Evolutionary conservation across 768 basidiomycete species (phyloP).

Genomic region (Pleurotus pulmonarius): DNA sequence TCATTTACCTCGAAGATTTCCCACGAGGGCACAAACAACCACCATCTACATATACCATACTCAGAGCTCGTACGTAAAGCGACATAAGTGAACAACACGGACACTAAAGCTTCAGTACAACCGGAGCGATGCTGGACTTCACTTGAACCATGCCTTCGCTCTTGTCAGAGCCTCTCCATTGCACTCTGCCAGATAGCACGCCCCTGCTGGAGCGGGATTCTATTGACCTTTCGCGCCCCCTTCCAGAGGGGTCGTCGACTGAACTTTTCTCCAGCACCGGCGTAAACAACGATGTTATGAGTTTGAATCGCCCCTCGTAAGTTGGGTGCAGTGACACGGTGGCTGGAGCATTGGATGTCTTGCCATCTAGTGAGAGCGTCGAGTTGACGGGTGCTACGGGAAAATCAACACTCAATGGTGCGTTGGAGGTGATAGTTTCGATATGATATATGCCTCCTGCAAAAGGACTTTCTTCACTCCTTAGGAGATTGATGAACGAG

Average conservation of each 20-base stretch:
- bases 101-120: too few species aligned
- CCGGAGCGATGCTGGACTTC: neutral
- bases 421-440: slow-evolving; percentile 29
- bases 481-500: slow-evolving; percentile 12
- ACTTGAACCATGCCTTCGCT: neutral
- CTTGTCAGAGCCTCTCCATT: neutral
- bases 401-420: slow-evolving; percentile 24
- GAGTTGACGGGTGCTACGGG: slow-evolving; percentile 29
- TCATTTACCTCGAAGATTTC: too few species aligned
- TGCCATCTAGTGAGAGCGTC: slow-evolving; percentile 21
- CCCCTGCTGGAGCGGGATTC: neutral
- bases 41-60: too few species aligned
- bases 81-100: too few species aligned
- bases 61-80: too few species aligned
- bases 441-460: slow-evolving; percentile 31
- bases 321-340: slow-evolving; percentile 26
- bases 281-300: neutral
- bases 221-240: neutral
- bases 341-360: slow-evolving; percentile 31
- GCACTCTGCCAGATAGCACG: neutral
- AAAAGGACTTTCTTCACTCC: slow-evolving; percentile 4
- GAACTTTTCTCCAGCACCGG: neutral
- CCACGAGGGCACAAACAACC: too few species aligned
- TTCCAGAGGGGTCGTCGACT: slow-evolving; percentile 3
- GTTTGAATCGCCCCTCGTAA: slow-evolving; percentile 34